Conservation (phyloP, 2,329 filamentous ascomycete genomes). For the Knoxdaviesia proteae region DNA sequence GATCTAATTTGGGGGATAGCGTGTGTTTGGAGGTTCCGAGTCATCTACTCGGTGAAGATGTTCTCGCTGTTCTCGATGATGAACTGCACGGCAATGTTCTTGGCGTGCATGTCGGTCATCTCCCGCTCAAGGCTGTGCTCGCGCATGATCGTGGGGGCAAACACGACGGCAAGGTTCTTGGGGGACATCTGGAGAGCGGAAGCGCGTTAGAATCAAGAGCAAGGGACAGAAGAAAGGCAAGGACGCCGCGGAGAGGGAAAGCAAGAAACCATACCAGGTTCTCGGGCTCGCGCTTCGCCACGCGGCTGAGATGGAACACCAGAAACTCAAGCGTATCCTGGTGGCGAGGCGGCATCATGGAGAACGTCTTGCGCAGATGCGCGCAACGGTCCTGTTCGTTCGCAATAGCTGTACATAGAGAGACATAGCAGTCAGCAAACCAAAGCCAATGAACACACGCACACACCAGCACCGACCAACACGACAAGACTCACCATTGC, state of each 20-base stretch:
- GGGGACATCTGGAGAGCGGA: constrained; percentile 55
- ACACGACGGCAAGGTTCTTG: constrained; percentile 89
- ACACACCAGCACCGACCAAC: neutral
- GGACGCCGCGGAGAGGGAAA: neutral
- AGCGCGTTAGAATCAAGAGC: constrained; percentile 8
- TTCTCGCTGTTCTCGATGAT: constrained; percentile 74
- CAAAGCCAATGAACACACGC: neutral
- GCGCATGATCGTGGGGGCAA: constrained; percentile 93
- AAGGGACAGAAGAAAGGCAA: neutral
- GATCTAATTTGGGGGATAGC: neutral
- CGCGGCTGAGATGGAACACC: constrained; percentile 77
- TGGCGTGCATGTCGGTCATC: constrained; percentile 87
- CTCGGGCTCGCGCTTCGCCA: constrained; percentile 62
- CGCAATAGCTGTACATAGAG: constrained; percentile 30
- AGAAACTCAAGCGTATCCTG: constrained; percentile 82
- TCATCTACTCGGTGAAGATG: constrained; percentile 41
- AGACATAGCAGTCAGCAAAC: constrained; percentile 6
- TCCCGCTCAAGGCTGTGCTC: constrained; percentile 77
- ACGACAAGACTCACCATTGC: constrained; percentile 34
- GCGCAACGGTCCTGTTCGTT: constrained; percentile 46
- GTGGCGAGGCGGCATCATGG: constrained; percentile 63
- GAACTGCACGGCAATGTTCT: constrained; percentile 82
- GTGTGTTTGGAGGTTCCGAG: neutral
- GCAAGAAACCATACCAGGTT: constrained; percentile 44
- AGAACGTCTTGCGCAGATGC: constrained; percentile 53